Percentiles rank a stretch among this genome's conserved stretches.
These are phyloP conservation scores for Leishmania major DNA, from an alignment of 208 protist genomes.

Conservation along the genomic window DNA sequence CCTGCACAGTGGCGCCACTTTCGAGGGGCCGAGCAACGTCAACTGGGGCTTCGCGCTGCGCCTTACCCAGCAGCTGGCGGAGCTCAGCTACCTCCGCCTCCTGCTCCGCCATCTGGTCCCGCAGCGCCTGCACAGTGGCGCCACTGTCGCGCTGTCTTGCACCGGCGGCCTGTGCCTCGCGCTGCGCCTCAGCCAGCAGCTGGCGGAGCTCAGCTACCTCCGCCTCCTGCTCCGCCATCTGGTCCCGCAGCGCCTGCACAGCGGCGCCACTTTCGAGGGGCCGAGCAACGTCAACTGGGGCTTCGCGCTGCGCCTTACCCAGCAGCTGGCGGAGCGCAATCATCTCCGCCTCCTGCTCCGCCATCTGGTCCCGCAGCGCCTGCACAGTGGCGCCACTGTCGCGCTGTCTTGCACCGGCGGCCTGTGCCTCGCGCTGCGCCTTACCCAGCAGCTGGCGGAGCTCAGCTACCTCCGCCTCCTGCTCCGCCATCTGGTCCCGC, in stretches of 20 bases:
- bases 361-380: background rate
- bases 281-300: too few species aligned
- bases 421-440: too few species aligned
- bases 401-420: too few species aligned
- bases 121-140: background rate
- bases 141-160: background rate
- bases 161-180: background rate
- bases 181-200: background rate
- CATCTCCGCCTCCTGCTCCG: slow-evolving; percentile 8
- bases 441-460: slow-evolving; percentile 2
- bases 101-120: background rate
- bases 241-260: slow-evolving; percentile 1
- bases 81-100: background rate
- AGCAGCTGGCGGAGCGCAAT: background rate
- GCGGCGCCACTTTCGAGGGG: background rate
- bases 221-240: background rate
- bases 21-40: background rate
- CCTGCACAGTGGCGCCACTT: background rate
- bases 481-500: background rate
- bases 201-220: background rate
- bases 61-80: background rate
- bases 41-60: background rate
- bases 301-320: background rate
- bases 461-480: background rate
- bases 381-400: background rate